A percentile compares a stretch with the other conserved stretches of the same genome.
Evolutionary conservation across 2,329 filamentous ascomycete genomes (phyloP).

Genomic region (Westerdykella aurantiaca): DNA sequence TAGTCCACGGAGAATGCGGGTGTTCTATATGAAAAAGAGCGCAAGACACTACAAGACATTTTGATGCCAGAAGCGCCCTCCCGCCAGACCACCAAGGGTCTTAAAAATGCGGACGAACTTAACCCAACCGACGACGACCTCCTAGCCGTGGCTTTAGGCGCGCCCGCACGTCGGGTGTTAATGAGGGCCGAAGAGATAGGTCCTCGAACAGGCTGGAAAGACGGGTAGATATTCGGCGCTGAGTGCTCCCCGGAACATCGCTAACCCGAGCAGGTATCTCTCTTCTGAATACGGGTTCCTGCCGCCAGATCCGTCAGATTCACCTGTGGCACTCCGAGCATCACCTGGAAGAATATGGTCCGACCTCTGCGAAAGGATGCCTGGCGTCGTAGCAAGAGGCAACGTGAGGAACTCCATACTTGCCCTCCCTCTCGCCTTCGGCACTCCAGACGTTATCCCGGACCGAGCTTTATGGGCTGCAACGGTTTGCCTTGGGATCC

Average conservation of each 20-base stretch:
- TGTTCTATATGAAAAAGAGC: constrained; percentile 12
- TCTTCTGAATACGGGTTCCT: constrained; percentile 49
- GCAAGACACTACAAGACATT: constrained; percentile 15
- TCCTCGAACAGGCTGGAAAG: constrained; percentile 47
- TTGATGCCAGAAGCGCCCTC: constrained; percentile 16
- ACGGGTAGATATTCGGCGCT: constrained; percentile 34
- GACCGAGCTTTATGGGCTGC: constrained; percentile 50
- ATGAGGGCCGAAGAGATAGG: constrained; percentile 49
- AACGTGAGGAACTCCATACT: constrained; percentile 47
- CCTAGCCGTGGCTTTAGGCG: constrained; percentile 48
- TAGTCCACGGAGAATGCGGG: constrained; percentile 5
- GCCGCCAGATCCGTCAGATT: constrained; percentile 47
- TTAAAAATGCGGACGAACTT: constrained; percentile 46
- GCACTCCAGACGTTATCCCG: constrained; percentile 47
- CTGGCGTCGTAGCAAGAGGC: constrained; percentile 46
- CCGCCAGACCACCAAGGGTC: constrained; percentile 17
- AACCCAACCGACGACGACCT: constrained; percentile 47
- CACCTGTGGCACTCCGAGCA: constrained; percentile 42
- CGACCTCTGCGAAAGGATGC: constrained; percentile 50
- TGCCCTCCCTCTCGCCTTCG: constrained; percentile 45
- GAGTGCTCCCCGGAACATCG: too few relatives aligned
- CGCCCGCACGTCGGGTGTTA: constrained; percentile 50
- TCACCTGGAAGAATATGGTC: constrained; percentile 50
- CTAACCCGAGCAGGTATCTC: constrained; percentile 36
- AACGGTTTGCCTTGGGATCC: constrained; percentile 48